phyloP scores from a whole-genome alignment of 2,329 filamentous ascomycete genomes.

The Macrophomina phaseolina region DNA sequence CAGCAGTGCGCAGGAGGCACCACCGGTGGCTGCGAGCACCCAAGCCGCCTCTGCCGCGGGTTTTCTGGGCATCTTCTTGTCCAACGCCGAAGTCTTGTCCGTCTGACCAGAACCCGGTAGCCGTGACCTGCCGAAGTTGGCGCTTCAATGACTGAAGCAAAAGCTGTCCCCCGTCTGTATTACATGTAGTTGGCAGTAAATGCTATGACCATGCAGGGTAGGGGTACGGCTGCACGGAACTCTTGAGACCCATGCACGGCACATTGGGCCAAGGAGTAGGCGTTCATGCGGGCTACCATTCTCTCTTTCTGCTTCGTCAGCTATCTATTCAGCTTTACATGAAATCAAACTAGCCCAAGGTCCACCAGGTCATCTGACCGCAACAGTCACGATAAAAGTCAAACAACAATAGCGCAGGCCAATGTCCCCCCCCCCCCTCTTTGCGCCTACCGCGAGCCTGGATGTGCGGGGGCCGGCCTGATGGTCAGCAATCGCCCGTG shows the following conservation, averaged over 20 bases:
- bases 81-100: neutral
- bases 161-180: neutral
- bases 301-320: neutral
- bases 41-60: constrained; percentile 15
- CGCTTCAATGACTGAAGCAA: neutral
- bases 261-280: neutral
- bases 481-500: neutral
- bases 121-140: neutral
- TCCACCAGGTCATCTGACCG: neutral
- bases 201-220: neutral
- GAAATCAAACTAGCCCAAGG: neutral
- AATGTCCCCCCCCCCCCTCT: neutral
- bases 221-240: constrained; percentile 12
- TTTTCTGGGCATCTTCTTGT: constrained; percentile 4
- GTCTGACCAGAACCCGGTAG: neutral
- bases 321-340: neutral
- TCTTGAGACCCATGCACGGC: neutral
- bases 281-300: constrained; percentile 15
- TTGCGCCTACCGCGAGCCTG: neutral
- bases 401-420: neutral
- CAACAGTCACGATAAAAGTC: neutral
- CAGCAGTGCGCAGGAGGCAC: constrained; percentile 14
- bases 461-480: neutral
- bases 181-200: neutral
- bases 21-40: constrained; percentile 4